Evolutionary conservation across 225 moss, liverwort and hornwort genomes (phyloP), one percentile per base, ranked within the genome.

Genomic region (Pleurozium schreberi): DNA sequence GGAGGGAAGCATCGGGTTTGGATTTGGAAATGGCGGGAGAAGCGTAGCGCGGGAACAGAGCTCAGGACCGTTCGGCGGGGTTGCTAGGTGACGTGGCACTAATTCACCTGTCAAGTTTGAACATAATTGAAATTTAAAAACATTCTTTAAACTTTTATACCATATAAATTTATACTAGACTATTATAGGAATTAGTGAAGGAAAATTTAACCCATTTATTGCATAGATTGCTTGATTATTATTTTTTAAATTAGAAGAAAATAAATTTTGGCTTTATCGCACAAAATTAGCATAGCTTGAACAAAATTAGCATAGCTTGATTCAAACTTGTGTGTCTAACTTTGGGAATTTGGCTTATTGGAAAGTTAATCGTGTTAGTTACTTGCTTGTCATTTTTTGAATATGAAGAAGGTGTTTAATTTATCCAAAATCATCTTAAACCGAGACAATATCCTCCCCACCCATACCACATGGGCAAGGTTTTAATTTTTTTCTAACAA

Each of bases 1-100:
- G 19, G 14, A 30, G 30, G 55, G 45, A 74, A 18, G 58, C 28
- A 31, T 45, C n/a, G 33, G 58, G 57, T 85, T 89, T 63, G 62
- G 62, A 87, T 68, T 85, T 64, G 21, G 12, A 85, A 88, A 69
- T 81, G 90, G 92, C 92, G 92, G 90, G 85, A 85, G 40, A 23
- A 8, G 5, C 20, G 6, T 10, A 69, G 57, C 76, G 89, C 85
- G 92, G 85, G 92, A 84, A 84, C 15, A 3, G 43, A 14, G 57
- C 57, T 40, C 26, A 8, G 58, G n/a, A n/a, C n/a, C n/a, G n/a
- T 78, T 86, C 42, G 80, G 89, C 79, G 83, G 83, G 83, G 1
- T 8, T 11, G 12, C 5, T 6, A n/a, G 49, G 36, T 87, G 87
- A 87, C 78, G 89, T 89, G 89, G 87, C 57, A 9, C 21, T 19